Conservation (phyloP, 495 filamentous ascomycete species). For the Rhizodiscina lignyota region DNA sequence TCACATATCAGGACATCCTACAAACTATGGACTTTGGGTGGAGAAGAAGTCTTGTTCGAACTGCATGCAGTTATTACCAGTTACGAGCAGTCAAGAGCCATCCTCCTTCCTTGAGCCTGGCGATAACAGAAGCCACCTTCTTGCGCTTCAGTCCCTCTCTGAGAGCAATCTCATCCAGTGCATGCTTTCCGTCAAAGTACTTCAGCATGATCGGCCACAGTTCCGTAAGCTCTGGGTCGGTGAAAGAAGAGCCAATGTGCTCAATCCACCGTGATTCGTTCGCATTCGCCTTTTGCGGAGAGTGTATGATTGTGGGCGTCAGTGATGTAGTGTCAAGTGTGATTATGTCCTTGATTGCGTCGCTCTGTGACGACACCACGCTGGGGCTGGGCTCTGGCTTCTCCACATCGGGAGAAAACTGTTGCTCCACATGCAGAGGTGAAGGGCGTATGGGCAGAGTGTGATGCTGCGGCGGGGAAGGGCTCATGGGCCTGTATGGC, state of each 20-base stretch:
- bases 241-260: constrained; percentile 38
- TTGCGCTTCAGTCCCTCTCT: constrained; percentile 75
- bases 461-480: background rate
- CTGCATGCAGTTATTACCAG: constrained; percentile 38
- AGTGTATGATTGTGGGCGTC: constrained; percentile 28
- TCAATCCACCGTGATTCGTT: constrained; percentile 58
- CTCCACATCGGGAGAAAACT: constrained; percentile 5
- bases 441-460: constrained; percentile 5
- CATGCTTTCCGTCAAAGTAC: constrained; percentile 78
- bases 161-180: constrained; percentile 72
- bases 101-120: constrained; percentile 37
- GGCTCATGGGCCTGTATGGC: no score
- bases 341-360: background rate
- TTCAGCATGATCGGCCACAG: constrained; percentile 42
- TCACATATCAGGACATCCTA: no score
- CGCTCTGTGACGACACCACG: constrained; percentile 2
- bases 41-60: no score
- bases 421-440: constrained; percentile 7
- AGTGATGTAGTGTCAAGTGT: background rate
- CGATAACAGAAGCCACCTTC: constrained; percentile 52
- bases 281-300: constrained; percentile 36
- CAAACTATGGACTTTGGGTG: no score
- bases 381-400: no score
- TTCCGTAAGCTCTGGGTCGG: constrained; percentile 22
- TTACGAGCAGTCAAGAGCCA: constrained; percentile 32